Percentiles rank a stretch among this genome's conserved stretches.
These are phyloP conservation scores for Fusarium sambucinum DNA, from an alignment of 2,329 filamentous ascomycete genomes.

Conservation along the genomic window DNA sequence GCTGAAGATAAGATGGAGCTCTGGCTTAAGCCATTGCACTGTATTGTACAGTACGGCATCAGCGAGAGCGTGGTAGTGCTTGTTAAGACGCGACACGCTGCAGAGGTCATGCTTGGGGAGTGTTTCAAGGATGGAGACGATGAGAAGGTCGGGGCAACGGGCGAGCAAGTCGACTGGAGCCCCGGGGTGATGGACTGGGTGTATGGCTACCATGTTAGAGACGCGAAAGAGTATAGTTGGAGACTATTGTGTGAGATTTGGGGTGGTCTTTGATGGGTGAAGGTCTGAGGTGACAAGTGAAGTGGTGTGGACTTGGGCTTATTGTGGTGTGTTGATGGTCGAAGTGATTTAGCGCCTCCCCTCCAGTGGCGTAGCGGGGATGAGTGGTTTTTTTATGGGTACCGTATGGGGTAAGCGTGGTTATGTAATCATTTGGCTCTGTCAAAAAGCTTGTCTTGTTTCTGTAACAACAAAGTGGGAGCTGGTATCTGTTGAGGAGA, in stretches of 20 bases:
- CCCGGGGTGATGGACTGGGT: slow-evolving; percentile 9
- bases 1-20: slow-evolving; percentile 62
- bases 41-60: slow-evolving; percentile 62
- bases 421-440: slow-evolving; percentile 21
- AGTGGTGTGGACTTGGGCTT: slow-evolving; percentile 23
- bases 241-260: neutral
- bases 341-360: slow-evolving; percentile 18
- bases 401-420: slow-evolving; percentile 24
- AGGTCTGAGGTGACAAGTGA: neutral
- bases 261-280: neutral
- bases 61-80: slow-evolving; percentile 58
- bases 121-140: slow-evolving; percentile 56
- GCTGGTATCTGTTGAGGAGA: no score
- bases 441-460: slow-evolving; percentile 6
- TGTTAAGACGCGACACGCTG: slow-evolving; percentile 58
- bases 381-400: slow-evolving; percentile 34
- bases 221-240: neutral
- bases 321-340: slow-evolving; percentile 10
- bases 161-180: slow-evolving; percentile 38
- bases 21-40: slow-evolving; percentile 60
- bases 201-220: slow-evolving; percentile 22
- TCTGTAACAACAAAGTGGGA: neutral
- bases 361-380: slow-evolving; percentile 9
- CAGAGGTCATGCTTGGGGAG: slow-evolving; percentile 58
- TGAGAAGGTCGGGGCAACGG: slow-evolving; percentile 55